Conservation (phyloP, 495 filamentous ascomycete species). For the Neurospora intermedia region DNA sequence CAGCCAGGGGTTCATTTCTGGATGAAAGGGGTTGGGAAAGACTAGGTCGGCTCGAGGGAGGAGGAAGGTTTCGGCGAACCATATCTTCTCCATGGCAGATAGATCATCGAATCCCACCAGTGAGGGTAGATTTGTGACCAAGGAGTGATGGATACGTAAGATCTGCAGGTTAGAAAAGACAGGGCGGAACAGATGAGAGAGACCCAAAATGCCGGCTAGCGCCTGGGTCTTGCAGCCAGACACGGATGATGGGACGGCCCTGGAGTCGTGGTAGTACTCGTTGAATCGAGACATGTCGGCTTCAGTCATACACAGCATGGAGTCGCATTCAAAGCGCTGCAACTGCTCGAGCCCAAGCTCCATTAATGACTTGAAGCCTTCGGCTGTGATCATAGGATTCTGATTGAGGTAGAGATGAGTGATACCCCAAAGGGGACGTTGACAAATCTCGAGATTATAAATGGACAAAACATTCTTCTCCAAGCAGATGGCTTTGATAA, state of each 20-base stretch:
- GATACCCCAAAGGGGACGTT: conserved; percentile 12
- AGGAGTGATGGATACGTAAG: conserved; percentile 36
- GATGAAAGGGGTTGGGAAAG: conserved; percentile 31
- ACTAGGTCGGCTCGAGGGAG: conserved; percentile 23
- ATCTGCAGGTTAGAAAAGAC: conserved; percentile 32
- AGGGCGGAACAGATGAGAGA: conserved; percentile 33
- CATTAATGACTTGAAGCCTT: conserved; percentile 22
- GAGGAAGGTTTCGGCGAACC: conserved; percentile 28
- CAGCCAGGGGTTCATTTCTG: conserved; percentile 37
- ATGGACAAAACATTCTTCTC: not conserved
- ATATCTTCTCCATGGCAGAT: conserved; percentile 14
- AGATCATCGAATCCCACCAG: conserved; percentile 14
- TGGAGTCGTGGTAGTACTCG: not conserved
- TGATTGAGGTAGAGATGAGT: conserved; percentile 35
- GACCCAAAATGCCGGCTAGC: conserved; percentile 25
- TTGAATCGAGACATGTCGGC: not conserved
- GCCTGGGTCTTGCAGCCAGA: not conserved
- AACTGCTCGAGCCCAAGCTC: conserved; percentile 22
- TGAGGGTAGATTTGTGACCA: conserved; percentile 33
- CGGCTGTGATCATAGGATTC: conserved; percentile 22
- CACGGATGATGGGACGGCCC: not conserved
- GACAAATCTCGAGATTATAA: conserved; percentile 9
- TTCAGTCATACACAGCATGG: conserved; percentile 2
- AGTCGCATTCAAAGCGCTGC: conserved; percentile 35
- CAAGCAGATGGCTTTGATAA: not conserved